phyloP scores from a whole-genome alignment of 495 filamentous ascomycete genomes.

The Thermothielavioides terrestris region DNA sequence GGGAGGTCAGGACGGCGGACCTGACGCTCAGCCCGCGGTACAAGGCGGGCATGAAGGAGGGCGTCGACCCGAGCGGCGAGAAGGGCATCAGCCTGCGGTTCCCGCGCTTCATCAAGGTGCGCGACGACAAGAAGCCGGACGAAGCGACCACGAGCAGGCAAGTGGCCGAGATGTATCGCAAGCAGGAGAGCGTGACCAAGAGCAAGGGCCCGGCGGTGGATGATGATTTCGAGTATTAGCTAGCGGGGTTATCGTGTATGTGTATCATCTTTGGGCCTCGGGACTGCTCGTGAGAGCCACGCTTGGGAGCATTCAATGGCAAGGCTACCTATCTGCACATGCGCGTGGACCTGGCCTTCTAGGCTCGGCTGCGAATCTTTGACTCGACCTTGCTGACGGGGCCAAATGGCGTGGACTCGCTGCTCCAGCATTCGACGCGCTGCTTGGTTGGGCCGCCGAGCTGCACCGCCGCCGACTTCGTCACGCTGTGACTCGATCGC shows the following conservation, averaged over 20 bases:
- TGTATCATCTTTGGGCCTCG: neutral
- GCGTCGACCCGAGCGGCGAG: slow-evolving; percentile 56
- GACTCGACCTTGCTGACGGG: too few relatives aligned
- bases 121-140: slow-evolving; percentile 92
- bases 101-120: slow-evolving; percentile 77
- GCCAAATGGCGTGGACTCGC: too few relatives aligned
- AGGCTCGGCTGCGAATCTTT: too few relatives aligned
- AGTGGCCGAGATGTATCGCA: slow-evolving; percentile 93
- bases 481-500: too few relatives aligned
- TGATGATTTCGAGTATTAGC: slow-evolving; percentile 95
- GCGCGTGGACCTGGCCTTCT: too few relatives aligned
- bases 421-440: too few relatives aligned
- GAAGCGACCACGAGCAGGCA: slow-evolving; percentile 75
- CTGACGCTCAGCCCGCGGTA: slow-evolving; percentile 87
- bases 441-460: too few relatives aligned
- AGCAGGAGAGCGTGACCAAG: slow-evolving; percentile 76
- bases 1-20: slow-evolving; percentile 97
- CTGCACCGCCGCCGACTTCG: too few relatives aligned
- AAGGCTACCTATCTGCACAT: too few relatives aligned
- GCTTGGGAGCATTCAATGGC: too few relatives aligned
- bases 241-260: neutral
- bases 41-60: slow-evolving; percentile 62
- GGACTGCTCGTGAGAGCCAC: too few relatives aligned
- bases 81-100: slow-evolving; percentile 88
- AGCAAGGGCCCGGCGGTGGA: slow-evolving; percentile 75